Evolutionary conservation across 1,284 basidiomycete species (phyloP).

Genomic region (Schizopora paradoxa): DNA sequence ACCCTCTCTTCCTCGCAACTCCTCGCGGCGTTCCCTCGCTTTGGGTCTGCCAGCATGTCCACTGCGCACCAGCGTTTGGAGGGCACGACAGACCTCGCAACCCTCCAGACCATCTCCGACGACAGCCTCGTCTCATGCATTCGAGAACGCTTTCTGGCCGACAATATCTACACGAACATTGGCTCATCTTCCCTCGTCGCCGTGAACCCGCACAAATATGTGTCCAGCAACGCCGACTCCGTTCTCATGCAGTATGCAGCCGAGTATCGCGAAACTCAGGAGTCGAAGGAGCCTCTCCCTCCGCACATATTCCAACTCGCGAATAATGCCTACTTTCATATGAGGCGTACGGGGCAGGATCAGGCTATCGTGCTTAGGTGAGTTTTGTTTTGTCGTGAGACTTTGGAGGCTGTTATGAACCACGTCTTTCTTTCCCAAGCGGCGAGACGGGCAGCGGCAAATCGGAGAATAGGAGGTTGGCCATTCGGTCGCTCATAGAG

Average conservation of each 20-base stretch:
- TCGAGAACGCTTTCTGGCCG: conserved; percentile 80
- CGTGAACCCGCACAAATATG: conserved; percentile 86
- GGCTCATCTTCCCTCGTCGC: conserved; percentile 72
- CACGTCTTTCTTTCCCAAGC: conserved; percentile 36
- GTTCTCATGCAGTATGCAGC: conserved; percentile 79
- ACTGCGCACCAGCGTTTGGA: conserved; percentile 55
- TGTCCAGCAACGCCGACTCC: conserved; percentile 75
- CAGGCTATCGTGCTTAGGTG: conserved; percentile 85
- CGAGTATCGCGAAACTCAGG: conserved; percentile 51
- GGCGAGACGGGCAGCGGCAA: conserved; percentile 94
- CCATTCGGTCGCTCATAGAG: conserved; percentile 86
- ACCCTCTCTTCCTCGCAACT: background rate
- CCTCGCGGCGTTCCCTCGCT: background rate
- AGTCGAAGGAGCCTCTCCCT: conserved; percentile 39
- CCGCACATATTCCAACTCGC: conserved; percentile 86
- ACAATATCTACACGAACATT: conserved; percentile 76
- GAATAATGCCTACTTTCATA: conserved; percentile 93
- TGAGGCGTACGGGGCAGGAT: conserved; percentile 91
- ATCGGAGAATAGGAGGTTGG: conserved; percentile 84
- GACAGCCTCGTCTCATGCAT: conserved; percentile 78
- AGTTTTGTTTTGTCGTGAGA: conserved; percentile 26
- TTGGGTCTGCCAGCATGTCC: conserved; percentile 17
- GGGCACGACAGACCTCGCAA: conserved; percentile 59
- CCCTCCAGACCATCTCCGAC: conserved; percentile 59
- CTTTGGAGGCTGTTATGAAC: conserved; percentile 7